A percentile compares a stretch with the other conserved stretches of the same genome.
Conservation (phyloP, 2,329 filamentous ascomycete species). For the Fusarium compactum region DNA sequence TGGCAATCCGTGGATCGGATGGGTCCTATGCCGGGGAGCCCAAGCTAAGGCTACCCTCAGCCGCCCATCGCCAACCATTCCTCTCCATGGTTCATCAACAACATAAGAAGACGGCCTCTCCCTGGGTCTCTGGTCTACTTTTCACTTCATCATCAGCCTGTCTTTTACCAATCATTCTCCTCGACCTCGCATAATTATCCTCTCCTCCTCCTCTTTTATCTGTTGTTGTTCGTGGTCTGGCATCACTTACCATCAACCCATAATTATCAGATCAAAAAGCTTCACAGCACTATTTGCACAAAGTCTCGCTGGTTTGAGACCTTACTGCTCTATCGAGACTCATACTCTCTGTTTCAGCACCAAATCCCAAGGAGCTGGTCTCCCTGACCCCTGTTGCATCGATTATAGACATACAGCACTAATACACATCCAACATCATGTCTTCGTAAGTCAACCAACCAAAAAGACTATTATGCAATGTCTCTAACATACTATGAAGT, state of each 20-base stretch:
- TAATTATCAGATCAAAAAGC: slow-evolving; percentile 36
- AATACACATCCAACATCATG: slow-evolving; percentile 47
- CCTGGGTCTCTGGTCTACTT: slow-evolving; percentile 41
- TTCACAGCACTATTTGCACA: slow-evolving; percentile 23
- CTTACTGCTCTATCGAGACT: slow-evolving; percentile 7
- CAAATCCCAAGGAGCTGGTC: slow-evolving; percentile 41
- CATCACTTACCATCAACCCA: slow-evolving; percentile 32
- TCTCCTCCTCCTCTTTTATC: slow-evolving; percentile 2
- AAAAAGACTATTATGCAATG: slow-evolving; percentile 3
- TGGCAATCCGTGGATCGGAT: slow-evolving; percentile 34
- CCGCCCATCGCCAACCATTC: slow-evolving; percentile 44
- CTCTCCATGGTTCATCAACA: slow-evolving; percentile 19
- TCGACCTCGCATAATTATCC: slow-evolving; percentile 15
- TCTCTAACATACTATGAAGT: slow-evolving; percentile 54
- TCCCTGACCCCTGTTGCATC: slow-evolving; percentile 35
- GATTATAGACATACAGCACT: slow-evolving; percentile 37
- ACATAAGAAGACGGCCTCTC: slow-evolving; percentile 49
- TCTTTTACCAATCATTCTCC: slow-evolving; percentile 44
- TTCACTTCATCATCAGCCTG: slow-evolving; percentile 39
- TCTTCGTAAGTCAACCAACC: slow-evolving; percentile 50
- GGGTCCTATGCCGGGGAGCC: slow-evolving; percentile 38
- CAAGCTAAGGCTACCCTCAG: slow-evolving; percentile 4
- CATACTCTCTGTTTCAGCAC: slow-evolving; percentile 29
- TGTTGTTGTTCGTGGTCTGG: slow-evolving; percentile 36
- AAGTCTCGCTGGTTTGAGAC: slow-evolving; percentile 20